Base-by-base conservation (phyloP, 306 rosid genomes). In the Purshia tridentata region DNA sequence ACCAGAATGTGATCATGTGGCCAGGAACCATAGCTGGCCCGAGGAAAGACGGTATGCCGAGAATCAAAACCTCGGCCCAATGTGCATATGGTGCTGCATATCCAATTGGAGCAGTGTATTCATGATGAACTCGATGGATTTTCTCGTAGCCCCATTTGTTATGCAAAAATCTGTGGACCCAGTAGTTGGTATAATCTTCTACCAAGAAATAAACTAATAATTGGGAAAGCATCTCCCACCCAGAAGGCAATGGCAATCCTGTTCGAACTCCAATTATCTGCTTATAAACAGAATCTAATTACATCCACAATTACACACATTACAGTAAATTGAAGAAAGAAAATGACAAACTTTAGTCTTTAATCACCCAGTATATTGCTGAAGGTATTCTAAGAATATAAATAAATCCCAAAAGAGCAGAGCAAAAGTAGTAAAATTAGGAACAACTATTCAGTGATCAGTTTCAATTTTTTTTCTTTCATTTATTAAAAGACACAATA, bases 1-100 rank as follows among this genome's bases (percentile, higher is more conserved):
- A 48, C 98, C 98, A 90, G 82, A 86, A 90, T 6, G 96, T 90
- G 72, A 81, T 65, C 76, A 89, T 86, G 80, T 93, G 98, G 1
- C 98, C 93, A 63, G 98, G 98, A 71, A 76, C 87, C 22, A 93
- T 69, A 6, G 89, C 92, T 6, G 98, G 98, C 47, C 96, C 97
- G 3, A 90, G 84, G 76, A 93, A 89, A 48, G 97, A 77, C 8
- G 98, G 96, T 73, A 87, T 67, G 12, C 98, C 97, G 16, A 93
- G 82, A 46, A 87, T 81, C 79, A 91, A 70, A 65, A 89, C n/a
- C 85, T 93, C 97, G 2, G 92, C 90, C 98, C 97, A 93, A 77
- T 93, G 97, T 0, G 97, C 93, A 57, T 90, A 86, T 3, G 97
- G 97, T 18, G 97, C 98, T 1, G 98, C 86, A 35, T 74, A 86